Evolutionary conservation across 306 rosid species (phyloP).

Genomic region (Vicia faba): DNA sequence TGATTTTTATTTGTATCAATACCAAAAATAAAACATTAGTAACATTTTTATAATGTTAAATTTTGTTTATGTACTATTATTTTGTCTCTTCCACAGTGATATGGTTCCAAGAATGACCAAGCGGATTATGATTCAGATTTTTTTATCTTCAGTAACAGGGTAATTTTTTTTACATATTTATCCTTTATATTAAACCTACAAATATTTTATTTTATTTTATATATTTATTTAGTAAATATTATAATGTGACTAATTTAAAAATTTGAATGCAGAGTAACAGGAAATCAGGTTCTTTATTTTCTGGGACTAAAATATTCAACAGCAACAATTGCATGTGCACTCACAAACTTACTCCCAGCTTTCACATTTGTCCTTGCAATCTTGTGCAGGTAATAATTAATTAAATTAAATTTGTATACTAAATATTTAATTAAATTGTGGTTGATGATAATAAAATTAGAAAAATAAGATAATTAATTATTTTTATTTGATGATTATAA

Average conservation of each 20-base stretch:
- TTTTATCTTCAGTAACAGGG: slow-evolving; percentile 80
- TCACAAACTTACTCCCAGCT: slow-evolving; percentile 81
- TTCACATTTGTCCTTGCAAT: slow-evolving; percentile 80
- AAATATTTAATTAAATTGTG: background rate
- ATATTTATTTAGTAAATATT: too few species aligned
- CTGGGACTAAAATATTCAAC: slow-evolving; percentile 64
- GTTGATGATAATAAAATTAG: background rate
- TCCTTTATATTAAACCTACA: background rate
- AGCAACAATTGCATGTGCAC: slow-evolving; percentile 69
- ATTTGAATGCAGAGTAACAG: slow-evolving; percentile 64
- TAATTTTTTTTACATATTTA: slow-evolving; percentile 33
- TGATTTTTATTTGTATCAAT: background rate
- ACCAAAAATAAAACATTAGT: background rate
- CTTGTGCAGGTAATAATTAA: slow-evolving; percentile 50
- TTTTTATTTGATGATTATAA: background rate
- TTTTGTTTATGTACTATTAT: background rate
- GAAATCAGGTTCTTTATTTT: slow-evolving; percentile 65
- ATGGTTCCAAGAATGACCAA: slow-evolving; percentile 64
- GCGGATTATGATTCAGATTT: slow-evolving; percentile 55
- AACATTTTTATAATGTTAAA: too few species aligned
- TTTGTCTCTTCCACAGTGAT: slow-evolving; percentile 44
- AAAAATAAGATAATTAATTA: background rate
- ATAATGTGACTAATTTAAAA: too few species aligned
- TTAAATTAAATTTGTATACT: background rate
- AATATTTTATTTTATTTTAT: background rate